A percentile compares a stretch with the other conserved stretches of the same genome.
These are phyloP conservation scores for Diaporthe caulivora DNA, from an alignment of 2,329 filamentous ascomycete genomes.

Conservation along the genomic window DNA sequence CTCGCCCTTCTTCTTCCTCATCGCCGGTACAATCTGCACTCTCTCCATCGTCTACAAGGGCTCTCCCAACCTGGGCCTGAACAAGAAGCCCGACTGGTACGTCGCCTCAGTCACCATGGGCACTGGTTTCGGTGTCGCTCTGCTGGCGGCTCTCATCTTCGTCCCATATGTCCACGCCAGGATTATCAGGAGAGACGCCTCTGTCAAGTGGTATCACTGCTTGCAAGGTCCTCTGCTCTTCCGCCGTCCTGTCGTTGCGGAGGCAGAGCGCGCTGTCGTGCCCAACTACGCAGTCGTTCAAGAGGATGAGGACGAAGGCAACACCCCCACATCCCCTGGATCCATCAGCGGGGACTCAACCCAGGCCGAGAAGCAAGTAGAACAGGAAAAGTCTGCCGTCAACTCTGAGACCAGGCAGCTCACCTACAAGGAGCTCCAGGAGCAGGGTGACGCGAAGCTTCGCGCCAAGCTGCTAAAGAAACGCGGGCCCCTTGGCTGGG, in stretches of 20 bases:
- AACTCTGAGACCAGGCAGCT: conserved; percentile 62
- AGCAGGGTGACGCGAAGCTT: conserved; percentile 67
- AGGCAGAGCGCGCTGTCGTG: conserved; percentile 69
- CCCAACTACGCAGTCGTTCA: conserved; percentile 85
- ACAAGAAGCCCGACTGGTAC: conserved; percentile 76
- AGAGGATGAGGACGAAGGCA: conserved; percentile 63
- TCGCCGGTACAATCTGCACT: conserved; percentile 80
- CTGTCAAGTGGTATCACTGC: conserved; percentile 73
- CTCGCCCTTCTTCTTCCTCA: conserved; percentile 82
- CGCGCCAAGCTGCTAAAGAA: conserved; percentile 73
- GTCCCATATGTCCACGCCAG: conserved; percentile 76
- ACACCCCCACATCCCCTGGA: conserved; percentile 42
- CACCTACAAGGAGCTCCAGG: conserved; percentile 73
- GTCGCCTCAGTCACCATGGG: conserved; percentile 76
- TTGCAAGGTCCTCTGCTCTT: conserved; percentile 74
- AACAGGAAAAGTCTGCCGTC: conserved; percentile 59
- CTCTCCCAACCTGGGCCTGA: conserved; percentile 74
- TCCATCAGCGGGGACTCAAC: conserved; percentile 38
- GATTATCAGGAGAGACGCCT: conserved; percentile 77
- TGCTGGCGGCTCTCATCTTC: conserved; percentile 77
- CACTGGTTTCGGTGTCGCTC: conserved; percentile 68
- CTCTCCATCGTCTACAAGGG: conserved; percentile 87
- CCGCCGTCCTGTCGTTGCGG: conserved; percentile 66
- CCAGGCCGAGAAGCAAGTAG: conserved; percentile 46
- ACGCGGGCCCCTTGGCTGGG: conserved; percentile 82